Percentiles rank a stretch among this genome's conserved stretches.
Evolutionary conservation across 495 filamentous ascomycete species (phyloP).

Genomic region (Parathielavia hyrcaniae): DNA sequence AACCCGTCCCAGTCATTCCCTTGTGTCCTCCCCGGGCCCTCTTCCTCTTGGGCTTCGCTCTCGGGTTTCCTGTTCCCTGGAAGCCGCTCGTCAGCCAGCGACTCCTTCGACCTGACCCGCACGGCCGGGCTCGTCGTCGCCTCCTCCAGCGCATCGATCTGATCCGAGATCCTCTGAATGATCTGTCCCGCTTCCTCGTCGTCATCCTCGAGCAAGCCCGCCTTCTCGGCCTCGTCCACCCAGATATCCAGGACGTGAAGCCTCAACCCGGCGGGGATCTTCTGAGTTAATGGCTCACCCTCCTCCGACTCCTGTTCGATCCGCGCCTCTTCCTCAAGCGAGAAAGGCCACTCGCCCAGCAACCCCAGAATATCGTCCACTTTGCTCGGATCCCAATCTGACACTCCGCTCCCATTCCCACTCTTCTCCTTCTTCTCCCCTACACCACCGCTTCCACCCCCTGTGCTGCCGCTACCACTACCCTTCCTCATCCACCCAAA

Average conservation of each 20-base stretch:
- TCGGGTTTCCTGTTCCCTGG: conserved; percentile 40
- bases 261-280: conserved; percentile 69
- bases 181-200: conserved; percentile 35
- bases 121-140: conserved; percentile 65
- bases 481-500: conserved; percentile 51
- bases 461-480: conserved; percentile 17
- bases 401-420: neutral
- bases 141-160: conserved; percentile 39
- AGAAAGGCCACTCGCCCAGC: conserved; percentile 42
- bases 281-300: conserved; percentile 32
- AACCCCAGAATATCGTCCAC: conserved; percentile 38
- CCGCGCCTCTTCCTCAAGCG: conserved; percentile 34
- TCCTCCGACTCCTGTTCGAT: conserved; percentile 21
- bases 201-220: conserved; percentile 47
- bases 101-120: conserved; percentile 61
- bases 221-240: conserved; percentile 75
- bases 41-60: conserved; percentile 34
- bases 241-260: conserved; percentile 89
- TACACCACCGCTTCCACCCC: neutral
- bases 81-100: conserved; percentile 69
- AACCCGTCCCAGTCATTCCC: conserved; percentile 65
- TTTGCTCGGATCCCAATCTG: conserved; percentile 30
- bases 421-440: conserved; percentile 8
- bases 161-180: conserved; percentile 31
- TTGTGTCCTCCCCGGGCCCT: conserved; percentile 21